Evolutionary conservation across 345 rosid species (phyloP).

Genomic region (Bruguiera gymnorhiza): DNA sequence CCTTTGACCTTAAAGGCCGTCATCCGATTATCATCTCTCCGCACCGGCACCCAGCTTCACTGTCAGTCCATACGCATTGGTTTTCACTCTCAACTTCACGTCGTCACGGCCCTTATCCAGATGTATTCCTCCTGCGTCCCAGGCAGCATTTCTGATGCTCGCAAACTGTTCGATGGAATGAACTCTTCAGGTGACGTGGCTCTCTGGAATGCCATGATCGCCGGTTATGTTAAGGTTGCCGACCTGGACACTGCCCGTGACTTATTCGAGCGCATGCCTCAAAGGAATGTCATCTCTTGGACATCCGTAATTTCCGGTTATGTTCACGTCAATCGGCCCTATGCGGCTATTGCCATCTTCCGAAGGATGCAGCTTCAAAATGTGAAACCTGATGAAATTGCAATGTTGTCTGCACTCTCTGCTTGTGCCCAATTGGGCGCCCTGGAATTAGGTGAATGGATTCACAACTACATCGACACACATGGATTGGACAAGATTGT

Average conservation of each 20-base stretch:
- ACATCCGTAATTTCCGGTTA: slow-evolving; percentile 65
- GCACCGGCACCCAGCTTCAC: slow-evolving; percentile 58
- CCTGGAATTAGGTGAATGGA: slow-evolving; percentile 58
- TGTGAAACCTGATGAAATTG: slow-evolving; percentile 63
- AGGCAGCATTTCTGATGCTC: slow-evolving; percentile 33
- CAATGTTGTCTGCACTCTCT: slow-evolving; percentile 58
- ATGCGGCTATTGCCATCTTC: slow-evolving; percentile 51
- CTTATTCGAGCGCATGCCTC: slow-evolving; percentile 55
- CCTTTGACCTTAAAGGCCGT: slow-evolving; percentile 58
- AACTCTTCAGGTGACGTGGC: slow-evolving; percentile 22
- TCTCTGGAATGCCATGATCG: slow-evolving; percentile 64
- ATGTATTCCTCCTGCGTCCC: slow-evolving; percentile 39
- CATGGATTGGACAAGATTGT: slow-evolving; percentile 34
- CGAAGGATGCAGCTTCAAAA: slow-evolving; percentile 52
- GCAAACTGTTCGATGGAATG: slow-evolving; percentile 55
- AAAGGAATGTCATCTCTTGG: slow-evolving; percentile 61
- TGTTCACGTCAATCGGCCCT: slow-evolving; percentile 43
- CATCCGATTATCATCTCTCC: slow-evolving; percentile 29
- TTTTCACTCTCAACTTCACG: slow-evolving; percentile 38
- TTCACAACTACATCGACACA: slow-evolving; percentile 39
- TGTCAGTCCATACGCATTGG: slow-evolving; percentile 47
- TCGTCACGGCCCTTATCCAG: slow-evolving; percentile 51
- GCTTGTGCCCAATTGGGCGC: slow-evolving; percentile 71
- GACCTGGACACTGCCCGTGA: slow-evolving; percentile 39
- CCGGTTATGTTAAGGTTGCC: slow-evolving; percentile 47